A percentile compares a stretch with the other conserved stretches of the same genome.
These are phyloP conservation scores for Pontederia paniculata DNA, from an alignment of 176 grass and related monocot genomes.

Conservation along the genomic window DNA sequence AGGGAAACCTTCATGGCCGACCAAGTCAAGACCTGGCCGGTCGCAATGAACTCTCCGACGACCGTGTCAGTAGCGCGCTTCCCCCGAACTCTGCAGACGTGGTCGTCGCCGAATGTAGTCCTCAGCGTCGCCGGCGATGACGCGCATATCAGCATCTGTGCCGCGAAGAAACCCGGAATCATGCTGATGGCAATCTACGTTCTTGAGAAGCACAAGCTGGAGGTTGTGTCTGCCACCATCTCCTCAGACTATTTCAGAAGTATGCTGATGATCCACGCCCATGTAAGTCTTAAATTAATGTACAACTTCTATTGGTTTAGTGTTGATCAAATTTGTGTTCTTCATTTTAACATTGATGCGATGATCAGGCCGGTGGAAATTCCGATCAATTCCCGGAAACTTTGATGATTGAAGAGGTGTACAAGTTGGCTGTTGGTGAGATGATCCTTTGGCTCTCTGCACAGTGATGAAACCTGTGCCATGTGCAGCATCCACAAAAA, in stretches of 20 bases:
- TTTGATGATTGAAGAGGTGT: constrained; percentile 26
- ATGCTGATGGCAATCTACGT: constrained; percentile 27
- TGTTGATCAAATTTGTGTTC: neutral
- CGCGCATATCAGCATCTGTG: constrained; percentile 36
- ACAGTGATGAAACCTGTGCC: neutral
- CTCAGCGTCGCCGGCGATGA: constrained; percentile 28
- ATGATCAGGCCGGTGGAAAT: constrained; percentile 23
- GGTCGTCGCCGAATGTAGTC: constrained; percentile 43
- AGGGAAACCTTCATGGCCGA: constrained; percentile 32
- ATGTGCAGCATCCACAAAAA: too few relatives aligned
- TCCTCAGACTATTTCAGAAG: constrained; percentile 5
- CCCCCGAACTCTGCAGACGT: constrained; percentile 33
- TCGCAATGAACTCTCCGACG: neutral
- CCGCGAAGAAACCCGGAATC: constrained; percentile 13
- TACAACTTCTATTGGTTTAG: too few relatives aligned
- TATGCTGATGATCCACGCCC: constrained; percentile 42
- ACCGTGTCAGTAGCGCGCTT: neutral
- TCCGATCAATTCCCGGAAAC: constrained; percentile 5
- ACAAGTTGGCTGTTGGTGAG: constrained; percentile 42
- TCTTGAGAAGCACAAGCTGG: constrained; percentile 49
- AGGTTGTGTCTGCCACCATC: constrained; percentile 33
- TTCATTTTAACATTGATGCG: neutral
- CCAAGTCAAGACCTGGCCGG: constrained; percentile 13
- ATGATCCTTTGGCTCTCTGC: constrained; percentile 49
- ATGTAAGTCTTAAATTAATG: constrained; percentile 17